Base-by-base conservation (phyloP, 2,329 filamentous ascomycete genomes). In the Colletotrichum musicola region DNA sequence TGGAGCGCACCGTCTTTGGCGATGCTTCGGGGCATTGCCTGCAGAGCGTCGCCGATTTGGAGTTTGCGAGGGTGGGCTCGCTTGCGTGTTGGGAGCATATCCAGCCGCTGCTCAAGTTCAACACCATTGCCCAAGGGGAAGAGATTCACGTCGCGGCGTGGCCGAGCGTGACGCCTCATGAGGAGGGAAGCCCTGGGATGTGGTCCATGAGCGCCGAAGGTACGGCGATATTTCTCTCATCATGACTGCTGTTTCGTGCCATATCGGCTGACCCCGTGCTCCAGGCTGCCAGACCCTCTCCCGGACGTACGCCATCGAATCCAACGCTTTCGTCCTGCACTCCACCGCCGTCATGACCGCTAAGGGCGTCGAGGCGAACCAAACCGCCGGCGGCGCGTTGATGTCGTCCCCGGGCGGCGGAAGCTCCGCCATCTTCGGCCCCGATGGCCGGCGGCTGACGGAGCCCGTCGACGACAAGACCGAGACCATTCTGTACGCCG, bases 71-170 rank as follows among this genome's bases (percentile, higher is more conserved):
- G 4, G 79, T 89, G 5, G 87, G 86, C 0, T 83, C 82, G 4
- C 77, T 89, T 27, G 87, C 86, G 71, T 88, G 86, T 76, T 88
- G 85, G 84, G 85, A 88, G 72, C 84, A 89, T 69, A 83, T 86
- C 74, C 87, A 86, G 74, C 86, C 82, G 6, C 83, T 85, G 74
- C 78, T 83, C 72, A 55, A 68, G 77, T 68, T 71, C 4, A 73
- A 77, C 42, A 75, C 74, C 13, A 74, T 75, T 4, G 71, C 75
- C 4, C 70, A 71, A 4, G 71, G 73, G 2, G 76, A 76, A n/a
- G 73, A 77, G 30, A 74, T 77, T 2, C 76, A 78, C 40, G 62
- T 77, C 0, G 74, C 76, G 7, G 73, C 71, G 16, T 77, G 76
- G 76, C 76, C 76, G 27, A 69, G 46, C 40, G 46, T 68, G 14